Evolutionary conservation across 139 green algal species (phyloP).

Genomic region (Chloropicon primus): DNA sequence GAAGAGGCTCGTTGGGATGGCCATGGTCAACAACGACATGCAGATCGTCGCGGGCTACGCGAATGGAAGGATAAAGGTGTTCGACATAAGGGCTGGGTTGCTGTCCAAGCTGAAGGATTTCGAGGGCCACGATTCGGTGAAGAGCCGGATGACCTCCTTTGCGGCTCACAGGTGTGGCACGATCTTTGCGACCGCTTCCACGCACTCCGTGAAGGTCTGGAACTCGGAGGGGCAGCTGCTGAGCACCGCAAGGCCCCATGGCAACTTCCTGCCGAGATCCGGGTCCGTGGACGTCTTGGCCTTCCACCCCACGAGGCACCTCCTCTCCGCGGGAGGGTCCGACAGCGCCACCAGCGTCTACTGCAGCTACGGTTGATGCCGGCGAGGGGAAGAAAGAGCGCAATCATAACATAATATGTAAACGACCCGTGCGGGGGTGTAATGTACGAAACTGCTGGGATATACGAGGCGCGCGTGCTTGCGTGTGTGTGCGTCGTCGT

Average conservation of each 20-base stretch:
- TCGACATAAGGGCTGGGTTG: conserved; percentile 39
- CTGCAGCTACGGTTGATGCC: not conserved
- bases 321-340: not conserved
- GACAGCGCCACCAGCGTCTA: not conserved
- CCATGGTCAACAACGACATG: conserved; percentile 14
- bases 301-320: not conserved
- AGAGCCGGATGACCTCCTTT: not conserved
- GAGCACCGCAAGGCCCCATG: not conserved
- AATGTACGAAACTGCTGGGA: too few relatives aligned
- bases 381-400: not conserved
- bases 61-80: conserved; percentile 43
- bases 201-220: not conserved
- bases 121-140: not conserved
- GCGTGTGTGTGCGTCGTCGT: too few relatives aligned
- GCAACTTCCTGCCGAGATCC: not conserved
- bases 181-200: not conserved
- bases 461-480: too few relatives aligned
- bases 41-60: conserved; percentile 35
- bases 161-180: not conserved
- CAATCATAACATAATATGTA: too few relatives aligned
- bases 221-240: not conserved
- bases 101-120: not conserved
- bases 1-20: not conserved
- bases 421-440: too few relatives aligned
- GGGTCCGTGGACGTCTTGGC: not conserved